Evolutionary conservation across 2,329 filamentous ascomycete species (phyloP).

Genomic region (Verruconis gallopava): DNA sequence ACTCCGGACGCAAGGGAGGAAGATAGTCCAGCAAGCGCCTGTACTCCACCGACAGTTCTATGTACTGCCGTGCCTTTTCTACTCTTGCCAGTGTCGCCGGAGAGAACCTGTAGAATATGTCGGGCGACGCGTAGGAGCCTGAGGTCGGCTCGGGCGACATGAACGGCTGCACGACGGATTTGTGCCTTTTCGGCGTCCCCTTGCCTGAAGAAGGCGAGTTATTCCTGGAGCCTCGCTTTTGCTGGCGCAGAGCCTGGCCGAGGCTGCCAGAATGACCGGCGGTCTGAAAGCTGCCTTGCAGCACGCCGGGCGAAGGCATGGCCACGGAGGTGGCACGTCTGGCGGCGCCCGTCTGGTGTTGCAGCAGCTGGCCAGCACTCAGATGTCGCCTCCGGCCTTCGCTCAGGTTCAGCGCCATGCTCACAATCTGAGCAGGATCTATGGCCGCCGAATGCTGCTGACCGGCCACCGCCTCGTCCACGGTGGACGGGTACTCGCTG

Average conservation of each 20-base stretch:
- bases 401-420: slow-evolving; percentile 79
- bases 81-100: slow-evolving; percentile 68
- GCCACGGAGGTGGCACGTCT: slow-evolving; percentile 27
- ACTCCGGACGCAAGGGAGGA: slow-evolving; percentile 52
- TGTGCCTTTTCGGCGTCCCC: slow-evolving; percentile 18
- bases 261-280: slow-evolving; percentile 44
- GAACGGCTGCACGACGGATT: slow-evolving; percentile 15
- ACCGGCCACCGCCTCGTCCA: not conserved
- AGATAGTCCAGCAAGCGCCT: slow-evolving; percentile 65
- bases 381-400: slow-evolving; percentile 58
- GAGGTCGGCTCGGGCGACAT: not conserved
- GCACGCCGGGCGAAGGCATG: slow-evolving; percentile 18
- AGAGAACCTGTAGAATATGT: slow-evolving; percentile 39
- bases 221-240: slow-evolving; percentile 49
- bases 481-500: not conserved
- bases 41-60: slow-evolving; percentile 80
- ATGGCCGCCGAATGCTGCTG: slow-evolving; percentile 23
- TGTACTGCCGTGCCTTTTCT: slow-evolving; percentile 70
- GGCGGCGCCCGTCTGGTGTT: slow-evolving; percentile 38
- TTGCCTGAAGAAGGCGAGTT: slow-evolving; percentile 40
- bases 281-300: slow-evolving; percentile 25
- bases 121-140: slow-evolving; percentile 16
- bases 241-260: slow-evolving; percentile 58
- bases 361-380: slow-evolving; percentile 42
- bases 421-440: slow-evolving; percentile 81